These are phyloP conservation scores for Misopates orontium DNA, from an alignment of 257 asterid species.

Conservation along the genomic window DNA sequence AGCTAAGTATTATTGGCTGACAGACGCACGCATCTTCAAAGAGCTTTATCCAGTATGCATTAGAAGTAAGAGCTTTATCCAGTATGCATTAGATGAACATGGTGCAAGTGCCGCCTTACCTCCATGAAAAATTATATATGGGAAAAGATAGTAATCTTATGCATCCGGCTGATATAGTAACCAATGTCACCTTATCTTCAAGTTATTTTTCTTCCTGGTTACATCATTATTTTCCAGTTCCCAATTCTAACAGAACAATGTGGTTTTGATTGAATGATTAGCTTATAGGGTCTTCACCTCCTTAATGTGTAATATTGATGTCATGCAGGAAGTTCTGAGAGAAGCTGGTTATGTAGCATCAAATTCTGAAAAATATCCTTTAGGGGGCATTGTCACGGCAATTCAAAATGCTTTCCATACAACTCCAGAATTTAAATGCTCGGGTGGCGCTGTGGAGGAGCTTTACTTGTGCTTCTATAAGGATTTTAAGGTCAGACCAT, in stretches of 20 bases:
- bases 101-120: background rate
- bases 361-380: constrained; percentile 79
- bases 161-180: background rate
- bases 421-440: constrained; percentile 76
- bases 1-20: too few relatives aligned
- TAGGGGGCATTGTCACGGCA: constrained; percentile 76
- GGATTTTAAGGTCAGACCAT: constrained; percentile 67
- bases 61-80: too few relatives aligned
- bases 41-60: too few relatives aligned
- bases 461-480: constrained; percentile 80
- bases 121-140: background rate
- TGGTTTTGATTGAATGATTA: background rate
- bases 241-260: background rate
- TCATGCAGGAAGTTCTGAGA: constrained; percentile 65
- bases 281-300: constrained; percentile 10
- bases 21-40: too few relatives aligned
- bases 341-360: constrained; percentile 88
- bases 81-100: background rate
- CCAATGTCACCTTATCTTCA: constrained; percentile 8
- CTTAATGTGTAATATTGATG: background rate
- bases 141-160: background rate
- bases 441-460: constrained; percentile 73
- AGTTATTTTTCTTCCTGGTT: constrained; percentile 10
- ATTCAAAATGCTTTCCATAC: constrained; percentile 77
- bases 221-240: constrained; percentile 4